Conservation (phyloP, 192 early-diverging fungal species). For the Cetraspora pellucida region DNA sequence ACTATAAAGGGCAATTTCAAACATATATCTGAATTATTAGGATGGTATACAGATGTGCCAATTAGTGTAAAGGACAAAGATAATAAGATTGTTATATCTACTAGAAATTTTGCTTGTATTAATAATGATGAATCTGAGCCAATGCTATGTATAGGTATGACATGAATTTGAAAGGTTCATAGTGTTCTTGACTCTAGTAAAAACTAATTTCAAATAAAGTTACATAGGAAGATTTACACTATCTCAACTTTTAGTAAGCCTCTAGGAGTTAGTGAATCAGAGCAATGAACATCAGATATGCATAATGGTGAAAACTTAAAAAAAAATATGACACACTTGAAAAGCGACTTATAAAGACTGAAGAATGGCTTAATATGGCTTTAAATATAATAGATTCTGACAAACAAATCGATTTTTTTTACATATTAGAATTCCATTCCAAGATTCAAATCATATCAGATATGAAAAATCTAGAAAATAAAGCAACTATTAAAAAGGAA, state of each 20-base stretch:
- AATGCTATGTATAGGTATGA: background rate
- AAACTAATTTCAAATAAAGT: background rate
- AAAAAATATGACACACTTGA: too few species aligned
- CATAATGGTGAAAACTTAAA: too few species aligned
- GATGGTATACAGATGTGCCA: background rate
- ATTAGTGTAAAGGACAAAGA: background rate
- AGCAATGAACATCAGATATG: too few species aligned
- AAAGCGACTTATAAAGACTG: background rate
- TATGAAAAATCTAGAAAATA: too few species aligned
- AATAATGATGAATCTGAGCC: background rate
- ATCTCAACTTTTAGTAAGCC: conserved; percentile 12
- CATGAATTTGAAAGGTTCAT: conserved; percentile 9
- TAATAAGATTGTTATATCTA: background rate
- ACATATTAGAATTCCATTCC: too few species aligned
- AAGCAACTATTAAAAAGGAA: too few species aligned
- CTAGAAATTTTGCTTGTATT: background rate
- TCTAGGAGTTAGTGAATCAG: background rate
- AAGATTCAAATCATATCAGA: too few species aligned
- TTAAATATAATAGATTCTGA: background rate
- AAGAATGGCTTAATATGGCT: conserved; percentile 1
- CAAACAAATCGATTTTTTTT: too few species aligned
- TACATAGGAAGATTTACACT: background rate
- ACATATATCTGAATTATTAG: background rate
- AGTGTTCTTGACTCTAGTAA: background rate
- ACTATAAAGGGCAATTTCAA: background rate